phyloP scores from a whole-genome alignment of 2,329 filamentous ascomycete species.

The Eutypa lata region DNA sequence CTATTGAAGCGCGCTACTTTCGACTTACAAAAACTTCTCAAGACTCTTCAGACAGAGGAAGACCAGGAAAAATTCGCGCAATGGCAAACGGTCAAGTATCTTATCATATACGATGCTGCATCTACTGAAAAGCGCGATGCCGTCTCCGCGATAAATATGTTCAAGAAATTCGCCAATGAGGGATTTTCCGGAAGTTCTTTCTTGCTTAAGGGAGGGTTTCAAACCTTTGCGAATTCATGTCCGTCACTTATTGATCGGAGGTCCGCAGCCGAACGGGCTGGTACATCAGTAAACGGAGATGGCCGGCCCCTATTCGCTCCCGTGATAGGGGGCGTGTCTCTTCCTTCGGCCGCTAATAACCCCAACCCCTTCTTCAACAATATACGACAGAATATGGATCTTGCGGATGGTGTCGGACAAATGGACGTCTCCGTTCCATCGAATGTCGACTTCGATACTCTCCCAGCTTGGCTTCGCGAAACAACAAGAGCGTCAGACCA shows the following conservation, averaged over 20 bases:
- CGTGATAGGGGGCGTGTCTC: constrained; percentile 83
- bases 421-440: constrained; percentile 53
- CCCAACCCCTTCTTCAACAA: constrained; percentile 92
- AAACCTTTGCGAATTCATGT: constrained; percentile 65
- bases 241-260: constrained; percentile 60
- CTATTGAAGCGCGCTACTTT: constrained; percentile 88
- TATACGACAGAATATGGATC: constrained; percentile 93
- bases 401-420: constrained; percentile 89
- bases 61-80: constrained; percentile 71
- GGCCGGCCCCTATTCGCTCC: constrained; percentile 54
- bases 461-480: constrained; percentile 76
- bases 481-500: constrained; percentile 66
- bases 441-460: constrained; percentile 43
- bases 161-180: constrained; percentile 88
- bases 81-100: constrained; percentile 72
- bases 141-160: constrained; percentile 74
- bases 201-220: constrained; percentile 80
- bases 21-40: constrained; percentile 80
- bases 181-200: constrained; percentile 72
- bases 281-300: constrained; percentile 44
- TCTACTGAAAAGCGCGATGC: constrained; percentile 80
- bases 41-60: constrained; percentile 73
- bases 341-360: constrained; percentile 67
- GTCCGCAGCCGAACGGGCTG: constrained; percentile 47
- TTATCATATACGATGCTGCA: constrained; percentile 82